Evolutionary conservation across 2,329 filamentous ascomycete genomes (phyloP), one percentile per base, ranked within the genome.

Genomic region (Pestalotiopsis sp.): DNA sequence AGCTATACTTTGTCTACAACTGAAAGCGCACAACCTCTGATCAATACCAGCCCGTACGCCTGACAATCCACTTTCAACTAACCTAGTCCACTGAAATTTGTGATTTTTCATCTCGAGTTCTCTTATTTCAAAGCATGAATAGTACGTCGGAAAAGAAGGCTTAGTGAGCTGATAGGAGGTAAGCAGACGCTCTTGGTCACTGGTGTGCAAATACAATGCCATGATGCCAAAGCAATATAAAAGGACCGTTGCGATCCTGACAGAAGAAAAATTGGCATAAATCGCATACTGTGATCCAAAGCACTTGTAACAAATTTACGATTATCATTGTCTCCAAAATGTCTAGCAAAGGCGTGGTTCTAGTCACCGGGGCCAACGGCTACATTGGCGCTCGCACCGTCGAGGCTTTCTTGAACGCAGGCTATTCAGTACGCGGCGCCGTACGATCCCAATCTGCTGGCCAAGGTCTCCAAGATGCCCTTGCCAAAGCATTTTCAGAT

Each of bases 291-390:
- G 31, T 36, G 31, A 52, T 52, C 13, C 1, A 6, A 17, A 52
- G 45, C 14, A 14, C 23, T 23, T 13, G 17, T 27, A 23, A 23
- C 13, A 58, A 11, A 12, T 27, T 11, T n/a, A 25, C 7, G 23
- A 12, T 59, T 6, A 9, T 36, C 11, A 36, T 13, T 27, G 25
- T 59, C 11, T 14, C 25, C 12, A 39, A 20, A 23, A 65, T 65
- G 64, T 65, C 49, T 13, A 58, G 64, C 64, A 65, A 58, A 67
- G 66, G 66, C 14, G 13, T 81, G 76, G 65, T 78, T 52, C 74
- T 77, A 17, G 70, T 80, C n/a, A 78, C 78, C 3, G 79, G 79
- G 38, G 74, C 79, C 66, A 79, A 79, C 65, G 79, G 78, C 69
- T 80, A 75, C 71, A 79, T 80, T 61, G 79, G 71, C 20, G 72